phyloP scores from a whole-genome alignment of 1,139 yeast species.

The Zygotorulaspora mrakii region DNA sequence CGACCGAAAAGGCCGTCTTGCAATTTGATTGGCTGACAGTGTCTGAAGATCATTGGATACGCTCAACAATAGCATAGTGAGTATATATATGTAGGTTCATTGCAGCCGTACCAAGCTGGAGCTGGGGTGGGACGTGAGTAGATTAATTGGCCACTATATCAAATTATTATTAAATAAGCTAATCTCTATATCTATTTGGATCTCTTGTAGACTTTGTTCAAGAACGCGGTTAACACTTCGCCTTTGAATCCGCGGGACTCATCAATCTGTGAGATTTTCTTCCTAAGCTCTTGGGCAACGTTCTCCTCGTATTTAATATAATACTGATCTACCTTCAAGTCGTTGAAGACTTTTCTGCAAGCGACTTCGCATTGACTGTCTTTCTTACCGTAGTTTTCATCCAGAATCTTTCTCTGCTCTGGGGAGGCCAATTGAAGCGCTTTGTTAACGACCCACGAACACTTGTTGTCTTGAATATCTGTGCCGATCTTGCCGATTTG shows the following conservation, averaged over 20 bases:
- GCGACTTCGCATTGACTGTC: slow-evolving; percentile 62
- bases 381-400: slow-evolving; percentile 86
- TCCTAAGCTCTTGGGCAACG: slow-evolving; percentile 60
- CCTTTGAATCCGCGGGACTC: slow-evolving; percentile 90
- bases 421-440: slow-evolving; percentile 77
- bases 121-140: too few species aligned
- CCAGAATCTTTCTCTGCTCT: slow-evolving; percentile 78
- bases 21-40: neutral
- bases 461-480: slow-evolving; percentile 96
- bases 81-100: too few species aligned
- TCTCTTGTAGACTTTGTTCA: slow-evolving; percentile 91
- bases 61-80: too few species aligned
- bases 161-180: too few species aligned
- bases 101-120: too few species aligned
- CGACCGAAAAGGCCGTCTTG: slow-evolving; percentile 2
- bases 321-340: slow-evolving; percentile 64
- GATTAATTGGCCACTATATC: too few species aligned
- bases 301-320: slow-evolving; percentile 82
- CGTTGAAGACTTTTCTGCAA: slow-evolving; percentile 72
- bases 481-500: slow-evolving; percentile 98
- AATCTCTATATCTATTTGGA: slow-evolving; percentile 50
- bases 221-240: slow-evolving; percentile 76
- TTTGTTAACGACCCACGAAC: slow-evolving; percentile 95
- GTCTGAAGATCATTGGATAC: neutral
- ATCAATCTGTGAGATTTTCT: slow-evolving; percentile 66